Conservation (phyloP, 2,329 filamentous ascomycete genomes). For the Clonostachys solani region DNA sequence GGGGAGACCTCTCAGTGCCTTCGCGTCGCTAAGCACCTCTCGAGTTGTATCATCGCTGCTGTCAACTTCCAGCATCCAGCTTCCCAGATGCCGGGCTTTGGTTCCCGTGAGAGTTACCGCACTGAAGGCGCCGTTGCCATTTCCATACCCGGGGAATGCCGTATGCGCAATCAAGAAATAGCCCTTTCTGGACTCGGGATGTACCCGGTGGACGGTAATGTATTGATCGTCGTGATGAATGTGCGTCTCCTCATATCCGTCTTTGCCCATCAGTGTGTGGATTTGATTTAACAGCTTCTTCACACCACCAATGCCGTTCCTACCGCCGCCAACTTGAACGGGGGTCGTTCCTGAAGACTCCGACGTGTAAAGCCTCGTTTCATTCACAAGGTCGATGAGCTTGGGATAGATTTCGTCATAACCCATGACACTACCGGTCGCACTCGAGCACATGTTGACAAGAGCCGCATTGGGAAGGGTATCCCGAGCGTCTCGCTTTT, state of each 20-base stretch:
- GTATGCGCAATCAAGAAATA: slow-evolving; percentile 96
- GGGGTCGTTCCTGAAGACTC: slow-evolving; percentile 58
- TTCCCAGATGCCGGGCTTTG: slow-evolving; percentile 79
- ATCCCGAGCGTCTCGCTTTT: slow-evolving; percentile 91
- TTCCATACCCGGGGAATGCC: slow-evolving; percentile 86
- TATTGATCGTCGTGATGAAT: slow-evolving; percentile 96
- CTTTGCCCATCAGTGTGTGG: slow-evolving; percentile 91
- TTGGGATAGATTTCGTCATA: slow-evolving; percentile 96
- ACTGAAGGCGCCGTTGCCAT: slow-evolving; percentile 75
- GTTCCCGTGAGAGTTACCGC: slow-evolving; percentile 81
- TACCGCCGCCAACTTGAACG: slow-evolving; percentile 64
- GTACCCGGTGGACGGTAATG: slow-evolving; percentile 91
- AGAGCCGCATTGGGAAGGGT: slow-evolving; percentile 91
- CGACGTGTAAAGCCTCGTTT: slow-evolving; percentile 79
- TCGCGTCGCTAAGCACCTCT: slow-evolving; percentile 62
- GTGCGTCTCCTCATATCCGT: slow-evolving; percentile 91
- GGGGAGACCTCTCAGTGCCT: slow-evolving; percentile 75
- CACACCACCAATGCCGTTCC: slow-evolving; percentile 81
- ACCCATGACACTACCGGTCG: slow-evolving; percentile 93
- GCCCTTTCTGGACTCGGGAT: slow-evolving; percentile 86
- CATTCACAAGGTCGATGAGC: slow-evolving; percentile 87
- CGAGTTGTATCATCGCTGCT: slow-evolving; percentile 65
- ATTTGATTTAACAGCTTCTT: slow-evolving; percentile 94
- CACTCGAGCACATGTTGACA: slow-evolving; percentile 93
- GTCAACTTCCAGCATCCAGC: slow-evolving; percentile 90